Conservation (phyloP, 2,329 filamentous ascomycete genomes). For the Aphanoascus verrucosus region DNA sequence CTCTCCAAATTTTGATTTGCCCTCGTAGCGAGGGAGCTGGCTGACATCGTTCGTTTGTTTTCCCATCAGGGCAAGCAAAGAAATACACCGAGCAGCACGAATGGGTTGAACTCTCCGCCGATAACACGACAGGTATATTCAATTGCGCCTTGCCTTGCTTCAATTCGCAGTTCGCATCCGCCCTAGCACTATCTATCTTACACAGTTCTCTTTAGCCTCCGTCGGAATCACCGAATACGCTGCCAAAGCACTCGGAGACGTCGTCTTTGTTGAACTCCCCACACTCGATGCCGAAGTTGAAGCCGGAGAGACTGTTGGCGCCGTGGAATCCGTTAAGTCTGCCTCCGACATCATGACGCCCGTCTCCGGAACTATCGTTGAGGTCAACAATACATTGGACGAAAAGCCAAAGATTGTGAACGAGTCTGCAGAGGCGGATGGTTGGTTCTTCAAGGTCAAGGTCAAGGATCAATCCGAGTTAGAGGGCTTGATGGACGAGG, state of each 20-base stretch:
- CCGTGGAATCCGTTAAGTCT: constrained; percentile 96
- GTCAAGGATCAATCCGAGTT: constrained; percentile 60
- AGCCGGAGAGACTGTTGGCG: constrained; percentile 76
- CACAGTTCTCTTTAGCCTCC: constrained; percentile 39
- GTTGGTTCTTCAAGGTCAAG: constrained; percentile 86
- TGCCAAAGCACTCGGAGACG: constrained; percentile 82
- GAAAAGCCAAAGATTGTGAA: constrained; percentile 83
- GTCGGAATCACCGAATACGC: constrained; percentile 87
- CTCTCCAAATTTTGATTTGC: neutral
- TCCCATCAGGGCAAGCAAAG: constrained; percentile 43
- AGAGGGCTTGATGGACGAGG: constrained; percentile 64
- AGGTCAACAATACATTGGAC: constrained; percentile 64
- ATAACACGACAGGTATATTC: constrained; percentile 68
- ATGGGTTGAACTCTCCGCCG: constrained; percentile 82
- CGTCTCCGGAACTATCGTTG: constrained; percentile 62
- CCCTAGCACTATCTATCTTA: constrained; percentile 5
- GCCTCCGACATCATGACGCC: constrained; percentile 96
- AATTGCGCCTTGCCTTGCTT: neutral
- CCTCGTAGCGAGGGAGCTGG: neutral
- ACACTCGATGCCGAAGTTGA: constrained; percentile 55
- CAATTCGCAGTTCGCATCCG: neutral
- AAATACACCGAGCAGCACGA: constrained; percentile 96
- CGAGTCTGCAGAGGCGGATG: constrained; percentile 76
- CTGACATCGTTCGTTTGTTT: neutral
- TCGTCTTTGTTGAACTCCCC: constrained; percentile 94